Conservation (phyloP, 2,329 filamentous ascomycete genomes). For the Fusarium kyushuense region DNA sequence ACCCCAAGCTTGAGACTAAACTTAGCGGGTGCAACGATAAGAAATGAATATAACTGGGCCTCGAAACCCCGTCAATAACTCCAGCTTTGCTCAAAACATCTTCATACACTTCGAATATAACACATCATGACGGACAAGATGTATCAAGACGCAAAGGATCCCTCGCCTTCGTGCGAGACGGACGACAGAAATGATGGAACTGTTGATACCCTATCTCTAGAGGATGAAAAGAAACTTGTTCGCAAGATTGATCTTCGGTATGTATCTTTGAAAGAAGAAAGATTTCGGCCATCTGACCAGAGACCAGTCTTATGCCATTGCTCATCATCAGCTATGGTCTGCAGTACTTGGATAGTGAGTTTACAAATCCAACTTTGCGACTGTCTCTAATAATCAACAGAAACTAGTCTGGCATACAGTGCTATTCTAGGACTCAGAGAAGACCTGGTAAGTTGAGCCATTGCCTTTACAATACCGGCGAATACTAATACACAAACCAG, state of each 20-base stretch:
- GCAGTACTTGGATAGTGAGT: conserved; percentile 20
- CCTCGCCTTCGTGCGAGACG: not conserved
- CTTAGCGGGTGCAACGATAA: conserved; percentile 11
- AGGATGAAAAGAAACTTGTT: conserved; percentile 18
- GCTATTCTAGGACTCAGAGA: conserved; percentile 15
- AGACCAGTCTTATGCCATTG: conserved; percentile 6
- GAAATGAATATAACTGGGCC: conserved; percentile 19
- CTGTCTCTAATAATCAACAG: not conserved
- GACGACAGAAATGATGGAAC: not conserved
- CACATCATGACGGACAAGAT: not conserved
- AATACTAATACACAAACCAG: not conserved
- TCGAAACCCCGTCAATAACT: not conserved
- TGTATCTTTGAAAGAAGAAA: accelerated
- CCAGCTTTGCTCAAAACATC: not conserved
- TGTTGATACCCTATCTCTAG: conserved; percentile 7
- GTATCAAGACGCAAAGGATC: conserved; percentile 10
- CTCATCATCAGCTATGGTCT: conserved; percentile 18
- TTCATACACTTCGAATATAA: not conserved
- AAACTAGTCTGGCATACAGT: conserved; percentile 23
- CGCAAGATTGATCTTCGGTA: conserved; percentile 23
- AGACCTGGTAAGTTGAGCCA: not conserved
- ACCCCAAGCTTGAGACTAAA: not conserved
- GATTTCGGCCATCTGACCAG: not conserved
- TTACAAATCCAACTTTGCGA: accelerated
- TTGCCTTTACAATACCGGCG: accelerated